Evolutionary conservation across 2,329 filamentous ascomycete genomes (phyloP).

Genomic region (Corinectria fuckeliana): DNA sequence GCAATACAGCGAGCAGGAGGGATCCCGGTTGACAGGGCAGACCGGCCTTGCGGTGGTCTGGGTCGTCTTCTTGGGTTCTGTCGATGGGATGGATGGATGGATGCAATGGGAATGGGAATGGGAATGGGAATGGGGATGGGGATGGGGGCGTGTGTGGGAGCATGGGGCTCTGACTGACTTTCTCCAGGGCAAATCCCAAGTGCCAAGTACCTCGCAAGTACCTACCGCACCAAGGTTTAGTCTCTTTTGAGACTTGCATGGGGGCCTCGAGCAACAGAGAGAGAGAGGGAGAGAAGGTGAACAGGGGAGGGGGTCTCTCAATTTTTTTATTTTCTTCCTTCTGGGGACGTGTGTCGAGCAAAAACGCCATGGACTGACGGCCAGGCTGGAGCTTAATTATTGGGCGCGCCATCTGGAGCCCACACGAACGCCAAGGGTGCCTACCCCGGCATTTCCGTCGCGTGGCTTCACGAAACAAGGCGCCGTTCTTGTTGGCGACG

Average conservation of each 20-base stretch:
- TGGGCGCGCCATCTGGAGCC: conserved; percentile 31
- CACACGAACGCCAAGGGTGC: conserved; percentile 25
- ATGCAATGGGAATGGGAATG: background rate
- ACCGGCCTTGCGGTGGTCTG: conserved; percentile 26
- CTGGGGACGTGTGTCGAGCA: conserved; percentile 36
- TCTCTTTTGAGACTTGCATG: conserved; percentile 24
- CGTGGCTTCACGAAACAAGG: conserved; percentile 31
- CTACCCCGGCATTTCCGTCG: conserved; percentile 38
- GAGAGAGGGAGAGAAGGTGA: conserved; percentile 1
- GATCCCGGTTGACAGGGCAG: conserved; percentile 40
- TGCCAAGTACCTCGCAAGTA: conserved; percentile 36
- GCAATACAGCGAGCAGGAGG: conserved; percentile 28
- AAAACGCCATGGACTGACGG: conserved; percentile 38
- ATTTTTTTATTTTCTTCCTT: too few species aligned
- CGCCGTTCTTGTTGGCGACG: conserved; percentile 3
- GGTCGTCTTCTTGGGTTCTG: conserved; percentile 15
- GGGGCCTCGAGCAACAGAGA: conserved; percentile 16
- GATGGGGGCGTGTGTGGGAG: background rate
- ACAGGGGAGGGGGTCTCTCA: conserved; percentile 8
- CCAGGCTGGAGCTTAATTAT: conserved; percentile 41
- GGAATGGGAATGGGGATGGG: background rate
- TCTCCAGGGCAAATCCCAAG: background rate
- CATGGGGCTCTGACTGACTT: conserved; percentile 8
- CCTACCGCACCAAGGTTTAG: conserved; percentile 31
- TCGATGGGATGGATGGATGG: too few species aligned